phyloP scores from a whole-genome alignment of 768 basidiomycete genomes.

The Vararia minispora region DNA sequence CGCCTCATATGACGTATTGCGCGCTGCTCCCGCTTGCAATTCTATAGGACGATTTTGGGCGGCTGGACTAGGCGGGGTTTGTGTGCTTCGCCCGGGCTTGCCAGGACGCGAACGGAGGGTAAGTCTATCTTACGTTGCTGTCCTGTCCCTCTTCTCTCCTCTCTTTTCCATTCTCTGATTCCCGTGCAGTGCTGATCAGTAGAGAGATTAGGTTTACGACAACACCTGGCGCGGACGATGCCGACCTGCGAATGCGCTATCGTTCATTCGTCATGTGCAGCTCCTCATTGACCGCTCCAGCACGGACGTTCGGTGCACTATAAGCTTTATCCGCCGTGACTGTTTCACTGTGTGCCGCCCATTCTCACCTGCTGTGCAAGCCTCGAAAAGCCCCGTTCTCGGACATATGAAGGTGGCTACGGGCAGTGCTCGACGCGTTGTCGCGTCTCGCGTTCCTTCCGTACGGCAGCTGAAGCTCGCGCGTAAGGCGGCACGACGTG shows the following conservation, averaged over 20 bases:
- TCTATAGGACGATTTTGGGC: constrained; percentile 67
- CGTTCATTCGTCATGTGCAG: constrained; percentile 75
- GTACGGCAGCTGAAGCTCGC: neutral
- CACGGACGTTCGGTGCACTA: too few relatives aligned
- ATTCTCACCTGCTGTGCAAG: too few relatives aligned
- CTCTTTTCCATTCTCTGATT: too few relatives aligned
- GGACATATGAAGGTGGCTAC: constrained; percentile 93
- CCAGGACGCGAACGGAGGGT: too few relatives aligned
- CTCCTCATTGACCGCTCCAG: too few relatives aligned
- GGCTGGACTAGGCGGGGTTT: constrained; percentile 56
- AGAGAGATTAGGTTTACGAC: constrained; percentile 46
- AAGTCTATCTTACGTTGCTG: constrained; percentile 69
- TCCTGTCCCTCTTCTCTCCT: constrained; percentile 6
- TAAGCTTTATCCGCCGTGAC: too few relatives aligned
- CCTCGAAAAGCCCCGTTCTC: too few relatives aligned
- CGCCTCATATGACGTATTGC: constrained; percentile 94
- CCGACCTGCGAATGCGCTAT: constrained; percentile 69
- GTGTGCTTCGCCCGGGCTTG: constrained; percentile 52
- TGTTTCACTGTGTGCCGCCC: too few relatives aligned
- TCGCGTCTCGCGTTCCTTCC: constrained; percentile 64
- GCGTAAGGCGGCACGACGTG: constrained; percentile 86
- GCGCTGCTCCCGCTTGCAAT: constrained; percentile 73
- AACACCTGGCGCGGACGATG: constrained; percentile 49
- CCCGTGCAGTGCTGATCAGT: neutral
- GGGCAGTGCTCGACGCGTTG: constrained; percentile 70